Percentiles rank a stretch among this genome's conserved stretches.
phyloP scores from a whole-genome alignment of 805 yeast species.

The Candida quercuum region DNA sequence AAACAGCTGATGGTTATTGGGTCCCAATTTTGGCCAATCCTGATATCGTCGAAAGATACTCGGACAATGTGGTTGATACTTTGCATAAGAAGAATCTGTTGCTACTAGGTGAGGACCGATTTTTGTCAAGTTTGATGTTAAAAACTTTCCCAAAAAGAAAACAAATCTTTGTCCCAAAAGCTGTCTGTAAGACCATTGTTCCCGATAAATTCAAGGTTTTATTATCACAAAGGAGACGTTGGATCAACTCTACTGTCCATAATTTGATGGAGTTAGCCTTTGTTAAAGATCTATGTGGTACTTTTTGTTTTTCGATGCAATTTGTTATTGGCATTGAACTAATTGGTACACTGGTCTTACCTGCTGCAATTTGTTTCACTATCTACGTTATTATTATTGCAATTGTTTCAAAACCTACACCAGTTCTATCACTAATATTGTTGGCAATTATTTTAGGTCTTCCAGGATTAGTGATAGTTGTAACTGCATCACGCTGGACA shows the following conservation, averaged over 20 bases:
- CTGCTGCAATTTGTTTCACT: slow-evolving; percentile 82
- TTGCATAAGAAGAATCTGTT: slow-evolving; percentile 83
- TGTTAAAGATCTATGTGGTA: slow-evolving; percentile 87
- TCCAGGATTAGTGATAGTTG: slow-evolving; percentile 75
- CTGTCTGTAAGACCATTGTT: slow-evolving; percentile 88
- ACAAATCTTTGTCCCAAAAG: slow-evolving; percentile 82
- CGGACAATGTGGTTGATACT: slow-evolving; percentile 79
- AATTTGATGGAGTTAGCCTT: slow-evolving; percentile 82
- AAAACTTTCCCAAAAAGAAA: slow-evolving; percentile 85
- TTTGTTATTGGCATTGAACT: slow-evolving; percentile 81
- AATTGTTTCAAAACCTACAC: slow-evolving; percentile 68
- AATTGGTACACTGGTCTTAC: slow-evolving; percentile 82
- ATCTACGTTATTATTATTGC: slow-evolving; percentile 71
- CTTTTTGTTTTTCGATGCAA: slow-evolving; percentile 93
- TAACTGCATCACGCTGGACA: slow-evolving; percentile 70
- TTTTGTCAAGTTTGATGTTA: slow-evolving; percentile 77
- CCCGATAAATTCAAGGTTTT: slow-evolving; percentile 76
- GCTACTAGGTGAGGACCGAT: slow-evolving; percentile 88
- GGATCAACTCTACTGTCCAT: slow-evolving; percentile 95
- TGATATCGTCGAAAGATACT: slow-evolving; percentile 86
- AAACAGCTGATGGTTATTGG: slow-evolving; percentile 77
- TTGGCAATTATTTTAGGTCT: slow-evolving; percentile 78
- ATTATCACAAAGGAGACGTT: slow-evolving; percentile 89
- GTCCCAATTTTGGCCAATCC: slow-evolving; percentile 92
- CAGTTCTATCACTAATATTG: slow-evolving; percentile 67